Evolutionary conservation across 1,284 basidiomycete species (phyloP).

Genomic region (Neolentinus lepideus): DNA sequence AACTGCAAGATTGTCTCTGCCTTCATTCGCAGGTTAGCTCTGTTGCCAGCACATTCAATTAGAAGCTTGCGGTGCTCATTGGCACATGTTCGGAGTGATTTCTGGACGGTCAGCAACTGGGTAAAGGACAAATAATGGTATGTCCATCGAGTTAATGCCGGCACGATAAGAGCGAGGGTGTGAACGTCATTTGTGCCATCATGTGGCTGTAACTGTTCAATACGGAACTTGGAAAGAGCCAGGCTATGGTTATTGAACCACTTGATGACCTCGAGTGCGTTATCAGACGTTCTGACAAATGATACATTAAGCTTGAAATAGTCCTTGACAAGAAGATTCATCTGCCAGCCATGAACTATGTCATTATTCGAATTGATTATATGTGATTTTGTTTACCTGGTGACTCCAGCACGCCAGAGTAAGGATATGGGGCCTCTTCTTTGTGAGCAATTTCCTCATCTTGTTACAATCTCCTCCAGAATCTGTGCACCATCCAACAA

Average conservation of each 20-base stretch:
- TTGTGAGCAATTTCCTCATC: constrained; percentile 18
- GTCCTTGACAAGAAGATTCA: constrained; percentile 25
- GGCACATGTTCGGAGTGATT: constrained; percentile 11
- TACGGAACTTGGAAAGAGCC: constrained; percentile 20
- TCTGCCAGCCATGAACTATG: constrained; percentile 2
- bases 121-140: constrained; percentile 7
- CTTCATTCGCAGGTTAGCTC: constrained; percentile 14
- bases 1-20: constrained; percentile 20
- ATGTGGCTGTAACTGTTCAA: constrained; percentile 11
- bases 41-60: constrained; percentile 6
- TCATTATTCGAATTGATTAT: not conserved
- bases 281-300: constrained; percentile 10
- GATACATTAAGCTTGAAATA: constrained; percentile 14
- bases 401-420: constrained; percentile 26
- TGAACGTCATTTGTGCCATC: not conserved
- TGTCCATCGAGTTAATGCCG: constrained; percentile 12
- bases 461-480: constrained; percentile 23
- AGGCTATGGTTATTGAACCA: constrained; percentile 26
- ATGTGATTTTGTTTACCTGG: constrained; percentile 14
- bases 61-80: constrained; percentile 8
- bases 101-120: constrained; percentile 8
- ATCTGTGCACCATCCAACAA: constrained; percentile 23
- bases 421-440: constrained; percentile 15
- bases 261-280: constrained; percentile 22
- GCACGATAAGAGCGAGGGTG: constrained; percentile 7